Conservation (phyloP, 345 rosid species). For the Melaleuca alternifolia region DNA sequence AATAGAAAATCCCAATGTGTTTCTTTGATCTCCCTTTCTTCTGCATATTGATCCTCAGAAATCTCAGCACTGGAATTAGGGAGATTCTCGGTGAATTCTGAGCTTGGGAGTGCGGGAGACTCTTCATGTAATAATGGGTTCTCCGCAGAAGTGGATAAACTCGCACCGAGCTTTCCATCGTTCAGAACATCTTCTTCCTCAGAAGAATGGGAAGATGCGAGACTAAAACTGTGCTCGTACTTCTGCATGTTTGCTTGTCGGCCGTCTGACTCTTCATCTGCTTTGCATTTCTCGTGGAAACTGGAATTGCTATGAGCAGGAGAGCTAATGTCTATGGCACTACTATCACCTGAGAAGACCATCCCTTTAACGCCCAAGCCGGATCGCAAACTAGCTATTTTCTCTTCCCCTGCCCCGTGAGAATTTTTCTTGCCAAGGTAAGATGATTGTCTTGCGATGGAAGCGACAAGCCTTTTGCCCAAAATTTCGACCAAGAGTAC, state of each 20-base stretch:
- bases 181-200: constrained; percentile 59
- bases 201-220: constrained; percentile 38
- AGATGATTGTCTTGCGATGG: constrained; percentile 14
- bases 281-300: neutral
- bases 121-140: constrained; percentile 11
- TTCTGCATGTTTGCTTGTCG: neutral
- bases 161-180: constrained; percentile 16
- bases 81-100: constrained; percentile 42
- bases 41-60: constrained; percentile 31
- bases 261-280: neutral
- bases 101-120: constrained; percentile 31
- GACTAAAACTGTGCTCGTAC: constrained; percentile 34
- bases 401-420: constrained; percentile 16
- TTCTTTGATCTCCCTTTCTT: constrained; percentile 44
- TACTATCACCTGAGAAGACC: neutral
- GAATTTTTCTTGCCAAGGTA: constrained; percentile 21
- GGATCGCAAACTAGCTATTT: constrained; percentile 10
- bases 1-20: neutral
- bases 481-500: constrained; percentile 29
- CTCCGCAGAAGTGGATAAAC: constrained; percentile 8
- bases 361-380: neutral
- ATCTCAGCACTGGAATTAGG: constrained; percentile 36
- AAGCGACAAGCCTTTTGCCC: constrained; percentile 46
- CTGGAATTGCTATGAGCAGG: neutral
- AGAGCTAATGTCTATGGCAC: neutral